These are phyloP conservation scores for Pseudocercospora musae DNA, from an alignment of 2,329 filamentous ascomycete genomes.

Conservation along the genomic window DNA sequence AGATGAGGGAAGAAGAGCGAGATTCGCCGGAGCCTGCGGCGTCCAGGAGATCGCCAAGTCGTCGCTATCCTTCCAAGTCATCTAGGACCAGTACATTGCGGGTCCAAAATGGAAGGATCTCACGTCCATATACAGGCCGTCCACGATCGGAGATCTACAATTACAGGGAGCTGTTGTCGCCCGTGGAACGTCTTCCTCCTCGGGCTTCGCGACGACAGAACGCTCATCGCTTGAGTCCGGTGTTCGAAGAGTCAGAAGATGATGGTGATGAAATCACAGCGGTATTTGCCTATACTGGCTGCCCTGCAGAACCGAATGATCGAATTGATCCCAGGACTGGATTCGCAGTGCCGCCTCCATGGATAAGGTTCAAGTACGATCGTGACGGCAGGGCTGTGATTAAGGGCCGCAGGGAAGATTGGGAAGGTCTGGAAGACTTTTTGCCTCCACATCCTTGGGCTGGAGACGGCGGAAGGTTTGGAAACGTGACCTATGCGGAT, in stretches of 20 bases:
- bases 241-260: background rate
- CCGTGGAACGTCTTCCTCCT: background rate
- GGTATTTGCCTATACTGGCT: background rate
- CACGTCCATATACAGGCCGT: background rate
- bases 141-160: background rate
- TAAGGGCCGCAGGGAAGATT: background rate
- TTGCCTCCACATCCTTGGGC: background rate
- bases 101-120: background rate
- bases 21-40: background rate
- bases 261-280: background rate
- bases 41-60: background rate
- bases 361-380: background rate
- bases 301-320: background rate
- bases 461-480: background rate
- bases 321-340: background rate
- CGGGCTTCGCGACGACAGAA: background rate
- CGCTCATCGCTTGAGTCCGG: background rate
- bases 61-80: background rate
- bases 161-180: background rate
- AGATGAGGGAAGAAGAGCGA: background rate
- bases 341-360: background rate
- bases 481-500: background rate
- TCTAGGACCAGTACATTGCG: background rate
- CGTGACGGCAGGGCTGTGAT: background rate
- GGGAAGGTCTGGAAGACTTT: background rate